Evolutionary conservation across 805 yeast genomes (phyloP).

Genomic region (Saccharomycopsis capsularis): DNA sequence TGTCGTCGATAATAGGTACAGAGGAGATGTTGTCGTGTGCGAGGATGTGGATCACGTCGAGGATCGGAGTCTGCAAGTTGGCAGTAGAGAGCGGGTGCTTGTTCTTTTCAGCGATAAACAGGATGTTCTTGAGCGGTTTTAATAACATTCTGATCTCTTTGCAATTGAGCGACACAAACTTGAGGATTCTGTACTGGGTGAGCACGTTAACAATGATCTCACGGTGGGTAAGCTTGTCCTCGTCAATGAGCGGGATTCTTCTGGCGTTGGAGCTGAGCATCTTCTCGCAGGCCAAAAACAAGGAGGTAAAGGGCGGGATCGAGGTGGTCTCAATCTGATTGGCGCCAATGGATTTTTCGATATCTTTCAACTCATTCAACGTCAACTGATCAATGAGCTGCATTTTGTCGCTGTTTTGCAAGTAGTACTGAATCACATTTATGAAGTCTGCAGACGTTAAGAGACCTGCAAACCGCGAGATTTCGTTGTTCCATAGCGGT

Average conservation of each 20-base stretch:
- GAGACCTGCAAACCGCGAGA: constrained; percentile 88
- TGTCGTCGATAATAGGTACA: constrained; percentile 84
- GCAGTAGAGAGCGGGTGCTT: constrained; percentile 60
- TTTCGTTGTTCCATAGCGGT: constrained; percentile 90
- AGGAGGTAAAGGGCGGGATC: constrained; percentile 82
- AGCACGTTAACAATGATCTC: constrained; percentile 93
- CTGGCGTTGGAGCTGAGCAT: constrained; percentile 87
- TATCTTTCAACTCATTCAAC: constrained; percentile 75
- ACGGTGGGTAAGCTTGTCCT: constrained; percentile 84
- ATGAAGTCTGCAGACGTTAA: constrained; percentile 89
- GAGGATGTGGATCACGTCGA: constrained; percentile 81
- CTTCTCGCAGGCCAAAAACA: constrained; percentile 88
- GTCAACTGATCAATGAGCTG: constrained; percentile 83
- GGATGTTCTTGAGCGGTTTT: constrained; percentile 65
- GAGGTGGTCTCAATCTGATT: constrained; percentile 79
- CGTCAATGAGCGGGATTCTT: constrained; percentile 90
- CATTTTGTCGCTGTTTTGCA: constrained; percentile 76
- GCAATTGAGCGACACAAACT: constrained; percentile 93
- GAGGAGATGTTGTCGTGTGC: constrained; percentile 80
- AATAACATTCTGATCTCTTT: constrained; percentile 82
- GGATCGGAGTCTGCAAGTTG: constrained; percentile 84
- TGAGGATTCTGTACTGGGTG: constrained; percentile 92
- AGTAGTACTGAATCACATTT: constrained; percentile 90
- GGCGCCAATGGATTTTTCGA: constrained; percentile 82
- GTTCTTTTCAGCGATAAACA: constrained; percentile 48